These are phyloP conservation scores for Heritiera fomes DNA, from an alignment of 345 rosid genomes.

Conservation along the genomic window DNA sequence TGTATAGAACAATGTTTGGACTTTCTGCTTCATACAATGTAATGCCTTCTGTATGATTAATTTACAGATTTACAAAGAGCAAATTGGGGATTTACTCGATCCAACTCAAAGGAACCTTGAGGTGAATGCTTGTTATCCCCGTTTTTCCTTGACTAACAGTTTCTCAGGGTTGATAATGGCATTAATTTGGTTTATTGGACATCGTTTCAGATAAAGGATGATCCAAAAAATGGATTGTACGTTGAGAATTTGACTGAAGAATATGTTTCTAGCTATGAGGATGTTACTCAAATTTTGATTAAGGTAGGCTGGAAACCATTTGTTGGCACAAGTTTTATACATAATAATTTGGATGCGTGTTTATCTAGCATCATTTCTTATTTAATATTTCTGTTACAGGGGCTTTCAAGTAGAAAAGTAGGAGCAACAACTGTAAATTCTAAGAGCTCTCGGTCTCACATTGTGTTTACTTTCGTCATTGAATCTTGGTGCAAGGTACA, in stretches of 20 bases:
- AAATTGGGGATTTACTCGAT: constrained; percentile 90
- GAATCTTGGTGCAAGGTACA: constrained; percentile 89
- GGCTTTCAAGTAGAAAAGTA: constrained; percentile 91
- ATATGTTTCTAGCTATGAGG: constrained; percentile 83
- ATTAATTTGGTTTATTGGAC: constrained; percentile 1
- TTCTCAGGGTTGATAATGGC: constrained; percentile 1
- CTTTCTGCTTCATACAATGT: background rate
- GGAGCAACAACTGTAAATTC: constrained; percentile 94
- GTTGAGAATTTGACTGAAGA: constrained; percentile 89
- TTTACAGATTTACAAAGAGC: constrained; percentile 82
- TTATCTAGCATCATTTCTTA: constrained; percentile 12
- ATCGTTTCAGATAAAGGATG: constrained; percentile 72
- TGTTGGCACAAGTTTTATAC: background rate
- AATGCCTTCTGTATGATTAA: constrained; percentile 13
- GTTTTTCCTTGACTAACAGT: background rate
- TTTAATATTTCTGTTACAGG: constrained; percentile 41
- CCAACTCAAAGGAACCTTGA: constrained; percentile 88
- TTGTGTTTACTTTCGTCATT: constrained; percentile 62
- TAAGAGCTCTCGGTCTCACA: constrained; percentile 94
- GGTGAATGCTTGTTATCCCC: constrained; percentile 39
- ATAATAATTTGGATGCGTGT: constrained; percentile 1
- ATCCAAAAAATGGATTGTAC: constrained; percentile 69
- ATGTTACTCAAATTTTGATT: constrained; percentile 75
- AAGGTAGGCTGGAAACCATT: constrained; percentile 53
- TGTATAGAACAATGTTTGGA: background rate